phyloP scores from a whole-genome alignment of 2,329 filamentous ascomycete species.

The Aureobasidium sp. region DNA sequence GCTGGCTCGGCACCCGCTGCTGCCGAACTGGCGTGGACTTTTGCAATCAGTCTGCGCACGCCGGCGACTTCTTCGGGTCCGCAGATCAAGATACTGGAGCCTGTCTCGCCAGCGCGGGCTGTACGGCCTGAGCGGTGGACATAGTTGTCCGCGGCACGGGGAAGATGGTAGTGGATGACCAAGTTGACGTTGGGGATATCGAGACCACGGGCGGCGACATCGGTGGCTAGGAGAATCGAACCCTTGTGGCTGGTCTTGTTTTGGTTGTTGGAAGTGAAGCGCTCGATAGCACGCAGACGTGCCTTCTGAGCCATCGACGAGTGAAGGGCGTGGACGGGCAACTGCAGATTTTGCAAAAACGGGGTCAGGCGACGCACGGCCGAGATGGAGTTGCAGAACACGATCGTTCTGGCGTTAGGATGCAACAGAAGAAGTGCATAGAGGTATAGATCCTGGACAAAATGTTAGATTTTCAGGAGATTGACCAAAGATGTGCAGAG shows the following conservation, averaged over 20 bases:
- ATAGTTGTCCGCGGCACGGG: constrained; percentile 84
- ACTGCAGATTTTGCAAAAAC: constrained; percentile 72
- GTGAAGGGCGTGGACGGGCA: constrained; percentile 73
- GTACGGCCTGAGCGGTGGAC: constrained; percentile 94
- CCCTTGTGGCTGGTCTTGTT: constrained; percentile 25
- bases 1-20: constrained; percentile 36
- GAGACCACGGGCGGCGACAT: constrained; percentile 84
- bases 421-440: constrained; percentile 82
- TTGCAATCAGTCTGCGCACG: constrained; percentile 74
- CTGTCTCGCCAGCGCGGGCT: constrained; percentile 70
- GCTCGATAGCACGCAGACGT: constrained; percentile 83
- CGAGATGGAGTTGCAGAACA: constrained; percentile 95
- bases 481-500: constrained; percentile 21
- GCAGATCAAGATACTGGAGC: constrained; percentile 81
- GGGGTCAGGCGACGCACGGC: constrained; percentile 81
- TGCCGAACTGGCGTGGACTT: constrained; percentile 64
- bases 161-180: constrained; percentile 92
- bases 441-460: constrained; percentile 71
- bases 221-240: constrained; percentile 79
- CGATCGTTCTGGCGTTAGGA: constrained; percentile 69
- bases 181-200: constrained; percentile 87
- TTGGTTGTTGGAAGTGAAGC: constrained; percentile 56
- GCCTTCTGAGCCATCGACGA: constrained; percentile 96
- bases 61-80: constrained; percentile 84
- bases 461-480: constrained; percentile 18